Evolutionary conservation across 192 early-diverging fungal species (phyloP).

Genomic region (Coemansia pectinata): DNA sequence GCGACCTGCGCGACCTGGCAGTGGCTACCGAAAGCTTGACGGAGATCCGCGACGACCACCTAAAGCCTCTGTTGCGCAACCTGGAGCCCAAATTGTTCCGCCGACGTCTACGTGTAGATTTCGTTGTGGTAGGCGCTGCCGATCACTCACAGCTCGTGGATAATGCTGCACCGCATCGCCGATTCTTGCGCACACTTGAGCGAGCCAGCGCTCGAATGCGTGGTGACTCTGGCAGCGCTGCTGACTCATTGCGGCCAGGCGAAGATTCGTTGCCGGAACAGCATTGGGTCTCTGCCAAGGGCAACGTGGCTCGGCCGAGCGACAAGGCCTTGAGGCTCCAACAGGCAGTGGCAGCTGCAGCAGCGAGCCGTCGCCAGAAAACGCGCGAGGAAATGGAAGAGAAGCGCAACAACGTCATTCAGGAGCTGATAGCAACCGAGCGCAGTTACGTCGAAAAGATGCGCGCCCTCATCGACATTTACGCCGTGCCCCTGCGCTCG

Average conservation of each 20-base stretch:
- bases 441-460: conserved; percentile 64
- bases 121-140: conserved; percentile 45
- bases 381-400: conserved; percentile 49
- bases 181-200: conserved; percentile 52
- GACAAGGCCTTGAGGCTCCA: conserved; percentile 14
- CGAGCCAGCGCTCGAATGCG: conserved; percentile 41
- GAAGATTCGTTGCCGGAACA: conserved; percentile 19
- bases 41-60: conserved; percentile 54
- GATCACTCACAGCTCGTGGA: conserved; percentile 20
- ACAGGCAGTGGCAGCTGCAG: neutral
- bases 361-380: conserved; percentile 28
- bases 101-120: conserved; percentile 51
- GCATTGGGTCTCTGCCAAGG: neutral
- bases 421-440: conserved; percentile 64
- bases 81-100: conserved; percentile 55
- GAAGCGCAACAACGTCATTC: conserved; percentile 56
- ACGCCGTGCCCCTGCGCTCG: conserved; percentile 58
- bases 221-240: conserved; percentile 23
- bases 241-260: conserved; percentile 25
- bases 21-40: conserved; percentile 54
- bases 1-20: conserved; percentile 37
- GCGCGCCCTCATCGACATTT: conserved; percentile 56
- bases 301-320: neutral
- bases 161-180: conserved; percentile 41
- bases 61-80: conserved; percentile 55